Evolutionary conservation across 768 basidiomycete species (phyloP), one percentile per base, ranked within the genome.

Genomic region (Termitomyces sp.): DNA sequence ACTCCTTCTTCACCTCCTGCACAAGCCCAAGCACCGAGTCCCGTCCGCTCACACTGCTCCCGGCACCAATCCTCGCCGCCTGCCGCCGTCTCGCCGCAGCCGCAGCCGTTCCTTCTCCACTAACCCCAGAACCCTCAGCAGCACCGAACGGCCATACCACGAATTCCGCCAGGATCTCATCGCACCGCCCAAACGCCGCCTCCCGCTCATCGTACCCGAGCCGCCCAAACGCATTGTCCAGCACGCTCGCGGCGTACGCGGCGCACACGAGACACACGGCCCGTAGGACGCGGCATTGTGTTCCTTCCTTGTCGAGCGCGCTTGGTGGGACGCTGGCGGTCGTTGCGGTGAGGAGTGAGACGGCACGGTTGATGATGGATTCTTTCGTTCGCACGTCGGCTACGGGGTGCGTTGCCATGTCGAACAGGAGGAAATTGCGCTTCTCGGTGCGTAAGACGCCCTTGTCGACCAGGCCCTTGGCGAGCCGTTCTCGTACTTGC

Each of bases 371-470:
- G 68, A 98, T 79, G 66, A 98, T 83, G 57, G 81, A 79, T 68
- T 94, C 94, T 69, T 98, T 98, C 9, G 87, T 87, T 57, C 91
- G 88, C 13, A 92, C 82, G 72, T 98, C 95, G 7, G 95, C 92
- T 51, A 98, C 90, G 1, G 96, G 97, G 71, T 99, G 96, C 0
- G 96, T 99, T 18, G 97, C 96, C 96, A 99, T 99, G 76, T 99
- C 96, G 75, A 99, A 99, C 31, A 99, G 80, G 51, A 99, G 83
- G 73, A 99, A 99, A 72, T 98, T 98, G 66, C 94, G 90, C 70
- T 99, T 98, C 71, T 98, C 97, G 16, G 96, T 99, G 51, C 97
- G 89, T n/a, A 99, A 84, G 39, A 99, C 86, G 65, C 96, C 97
- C 73, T 99, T 99, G 79, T 99, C 96, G 52, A 98, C 96, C 41